phyloP scores from a whole-genome alignment of 257 asterid genomes.

The Solanum raphanifolium region DNA sequence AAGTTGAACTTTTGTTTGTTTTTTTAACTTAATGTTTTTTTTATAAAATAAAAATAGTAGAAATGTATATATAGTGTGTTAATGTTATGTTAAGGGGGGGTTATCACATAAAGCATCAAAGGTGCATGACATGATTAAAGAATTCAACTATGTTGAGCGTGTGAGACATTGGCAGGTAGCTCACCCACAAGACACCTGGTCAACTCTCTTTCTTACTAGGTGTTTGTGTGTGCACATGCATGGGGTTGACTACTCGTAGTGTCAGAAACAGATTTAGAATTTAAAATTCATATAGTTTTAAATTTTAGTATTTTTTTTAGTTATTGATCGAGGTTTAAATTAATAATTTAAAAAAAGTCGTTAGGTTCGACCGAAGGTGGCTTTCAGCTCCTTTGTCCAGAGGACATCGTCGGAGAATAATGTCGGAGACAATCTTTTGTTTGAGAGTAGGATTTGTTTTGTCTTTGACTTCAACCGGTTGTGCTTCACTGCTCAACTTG shows the following conservation, averaged over 20 bases:
- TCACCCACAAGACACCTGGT: slow-evolving; percentile 82
- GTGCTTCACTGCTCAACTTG: too few species aligned
- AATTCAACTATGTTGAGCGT: slow-evolving; percentile 90
- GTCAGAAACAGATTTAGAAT: neutral
- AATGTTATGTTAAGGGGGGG: neutral
- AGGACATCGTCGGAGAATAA: rapidly evolving
- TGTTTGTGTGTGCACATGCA: neutral
- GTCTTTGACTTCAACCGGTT: too few species aligned
- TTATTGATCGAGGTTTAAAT: neutral
- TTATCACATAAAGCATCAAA: slow-evolving; percentile 7
- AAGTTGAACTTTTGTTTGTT: neutral
- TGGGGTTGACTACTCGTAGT: neutral
- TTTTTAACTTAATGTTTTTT: neutral
- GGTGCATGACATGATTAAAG: slow-evolving; percentile 67
- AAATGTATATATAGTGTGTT: neutral
- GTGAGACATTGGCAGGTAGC: slow-evolving; percentile 76
- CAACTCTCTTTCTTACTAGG: slow-evolving; percentile 22
- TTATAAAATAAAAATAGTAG: neutral
- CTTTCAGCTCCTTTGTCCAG: neutral
- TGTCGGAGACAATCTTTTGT: rapidly evolving
- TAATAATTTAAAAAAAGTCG: neutral
- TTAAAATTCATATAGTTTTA: rapidly evolving
- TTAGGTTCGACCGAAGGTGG: neutral
- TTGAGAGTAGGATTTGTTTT: too few species aligned
- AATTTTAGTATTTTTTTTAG: neutral